Percentiles rank a stretch among this genome's conserved stretches.
These are phyloP conservation scores for Eudorina sp. DNA, from an alignment of 139 green algal species.

Conservation along the genomic window DNA sequence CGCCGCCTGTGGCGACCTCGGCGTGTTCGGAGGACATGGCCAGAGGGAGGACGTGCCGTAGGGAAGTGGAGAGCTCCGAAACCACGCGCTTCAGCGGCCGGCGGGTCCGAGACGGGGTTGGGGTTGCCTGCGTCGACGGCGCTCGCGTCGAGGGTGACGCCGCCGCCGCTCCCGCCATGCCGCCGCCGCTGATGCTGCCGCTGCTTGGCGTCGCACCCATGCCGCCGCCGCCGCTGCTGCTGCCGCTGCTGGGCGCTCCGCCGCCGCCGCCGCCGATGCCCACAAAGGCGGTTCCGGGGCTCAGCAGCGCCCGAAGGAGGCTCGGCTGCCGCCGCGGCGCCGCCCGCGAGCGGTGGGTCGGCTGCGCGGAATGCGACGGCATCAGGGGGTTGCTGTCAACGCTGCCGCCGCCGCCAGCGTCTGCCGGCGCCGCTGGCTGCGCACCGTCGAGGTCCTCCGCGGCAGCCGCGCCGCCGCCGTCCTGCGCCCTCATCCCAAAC, in stretches of 20 bases:
- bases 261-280: too few species aligned
- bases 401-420: conserved; percentile 1
- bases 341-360: background rate
- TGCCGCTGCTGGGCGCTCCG: too few species aligned
- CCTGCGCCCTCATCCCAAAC: too few species aligned
- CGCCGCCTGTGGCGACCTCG: background rate
- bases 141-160: background rate
- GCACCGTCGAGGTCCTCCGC: background rate
- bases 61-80: conserved; percentile 2
- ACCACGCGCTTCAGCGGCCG: conserved; percentile 10
- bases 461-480: background rate
- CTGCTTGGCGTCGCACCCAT: background rate
- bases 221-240: background rate
- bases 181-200: background rate
- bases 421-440: too few species aligned
- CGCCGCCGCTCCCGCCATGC: background rate
- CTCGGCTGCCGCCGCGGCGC: background rate
- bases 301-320: background rate
- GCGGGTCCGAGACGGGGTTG: background rate
- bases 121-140: background rate
- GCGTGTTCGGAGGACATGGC: background rate
- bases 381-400: background rate
- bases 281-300: background rate
- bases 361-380: background rate
- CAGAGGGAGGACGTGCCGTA: background rate